A percentile compares a stretch with the other conserved stretches of the same genome.
Evolutionary conservation across 495 filamentous ascomycete species (phyloP).

Genomic region (Penicillium simplicissimum): DNA sequence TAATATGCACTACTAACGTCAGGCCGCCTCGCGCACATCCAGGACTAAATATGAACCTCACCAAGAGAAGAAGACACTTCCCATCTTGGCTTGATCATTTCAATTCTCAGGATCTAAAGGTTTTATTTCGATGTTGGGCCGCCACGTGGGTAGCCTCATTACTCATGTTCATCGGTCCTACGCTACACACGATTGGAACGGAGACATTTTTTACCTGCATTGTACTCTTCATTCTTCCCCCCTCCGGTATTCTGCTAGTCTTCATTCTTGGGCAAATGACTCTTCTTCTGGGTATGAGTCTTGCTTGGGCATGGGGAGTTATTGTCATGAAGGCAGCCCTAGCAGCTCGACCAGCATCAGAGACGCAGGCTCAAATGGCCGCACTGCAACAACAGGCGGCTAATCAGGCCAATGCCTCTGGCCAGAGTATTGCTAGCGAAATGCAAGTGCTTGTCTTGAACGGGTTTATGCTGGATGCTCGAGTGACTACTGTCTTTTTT

Average conservation of each 20-base stretch:
- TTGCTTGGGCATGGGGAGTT: conserved; percentile 3
- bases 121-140: not conserved
- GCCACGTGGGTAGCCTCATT: not conserved
- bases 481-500: not conserved
- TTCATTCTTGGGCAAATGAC: not conserved
- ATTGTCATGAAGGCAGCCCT: conserved; percentile 4
- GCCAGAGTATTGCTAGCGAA: not conserved
- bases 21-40: not conserved
- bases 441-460: not conserved
- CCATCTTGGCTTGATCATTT: not conserved
- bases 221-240: not conserved
- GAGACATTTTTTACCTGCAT: not conserved
- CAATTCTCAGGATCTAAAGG: not conserved
- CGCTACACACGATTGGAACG: not conserved
- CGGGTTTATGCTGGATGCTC: not conserved
- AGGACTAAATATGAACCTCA: not conserved
- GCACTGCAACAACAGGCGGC: not conserved
- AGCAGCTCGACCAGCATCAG: not conserved
- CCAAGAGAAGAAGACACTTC: not conserved
- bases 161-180: not conserved
- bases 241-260: not conserved
- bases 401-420: not conserved
- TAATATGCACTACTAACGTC: too few relatives aligned
- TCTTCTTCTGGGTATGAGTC: not conserved
- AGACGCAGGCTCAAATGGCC: not conserved